These are phyloP conservation scores for Dendrocalamus sinicus DNA, from an alignment of 176 grass and related monocot genomes.

Conservation along the genomic window DNA sequence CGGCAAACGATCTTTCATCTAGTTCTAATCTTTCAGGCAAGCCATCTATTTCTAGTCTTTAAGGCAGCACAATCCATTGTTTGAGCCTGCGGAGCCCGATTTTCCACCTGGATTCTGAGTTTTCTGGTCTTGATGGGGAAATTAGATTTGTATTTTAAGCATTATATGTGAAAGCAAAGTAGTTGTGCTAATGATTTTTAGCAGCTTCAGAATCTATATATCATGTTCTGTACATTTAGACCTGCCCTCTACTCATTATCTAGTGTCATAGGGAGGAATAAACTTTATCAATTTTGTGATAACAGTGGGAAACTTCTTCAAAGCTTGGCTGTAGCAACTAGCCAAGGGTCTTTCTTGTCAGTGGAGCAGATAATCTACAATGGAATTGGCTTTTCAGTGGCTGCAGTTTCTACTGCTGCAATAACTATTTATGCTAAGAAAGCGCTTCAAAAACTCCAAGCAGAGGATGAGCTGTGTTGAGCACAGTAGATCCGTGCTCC, in stretches of 20 bases:
- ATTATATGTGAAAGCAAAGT: not conserved
- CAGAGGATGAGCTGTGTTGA: conserved; percentile 74
- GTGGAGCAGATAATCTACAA: conserved; percentile 93
- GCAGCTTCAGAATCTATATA: not conserved
- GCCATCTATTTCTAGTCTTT: not conserved
- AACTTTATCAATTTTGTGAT: conserved; percentile 34
- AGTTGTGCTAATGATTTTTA: not conserved
- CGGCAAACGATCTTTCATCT: not conserved
- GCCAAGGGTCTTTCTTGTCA: conserved; percentile 78
- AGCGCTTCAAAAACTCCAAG: conserved; percentile 82
- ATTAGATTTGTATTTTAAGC: not conserved
- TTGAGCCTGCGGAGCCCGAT: not conserved
- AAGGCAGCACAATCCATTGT: not conserved
- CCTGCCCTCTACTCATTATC: conserved; percentile 18
- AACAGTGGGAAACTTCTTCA: conserved; percentile 81
- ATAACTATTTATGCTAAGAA: conserved; percentile 98
- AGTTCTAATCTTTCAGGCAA: conserved; percentile 13
- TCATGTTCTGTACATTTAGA: conserved; percentile 15
- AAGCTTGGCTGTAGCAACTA: conserved; percentile 87
- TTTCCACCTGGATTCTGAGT: not conserved
- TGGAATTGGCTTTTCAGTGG: conserved; percentile 71
- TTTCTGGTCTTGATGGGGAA: not conserved
- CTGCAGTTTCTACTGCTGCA: conserved; percentile 85
- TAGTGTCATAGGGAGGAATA: not conserved
- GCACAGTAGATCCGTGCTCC: not conserved